Conservation (phyloP, 345 rosid species). For the Salix udensis region DNA sequence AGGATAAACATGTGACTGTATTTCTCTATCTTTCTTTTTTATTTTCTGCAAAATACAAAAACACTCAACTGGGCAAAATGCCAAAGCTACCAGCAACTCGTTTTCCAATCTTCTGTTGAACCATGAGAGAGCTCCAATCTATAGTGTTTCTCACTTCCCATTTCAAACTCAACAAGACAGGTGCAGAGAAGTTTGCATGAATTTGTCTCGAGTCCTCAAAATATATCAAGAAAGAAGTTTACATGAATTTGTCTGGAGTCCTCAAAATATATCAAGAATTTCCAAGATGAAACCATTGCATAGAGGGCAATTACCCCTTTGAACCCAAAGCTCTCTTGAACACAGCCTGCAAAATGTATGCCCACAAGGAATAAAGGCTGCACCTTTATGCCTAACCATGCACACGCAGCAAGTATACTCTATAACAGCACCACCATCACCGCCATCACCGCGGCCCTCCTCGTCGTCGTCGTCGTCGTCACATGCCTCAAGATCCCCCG, state of each 20-base stretch:
- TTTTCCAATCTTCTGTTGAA: not conserved
- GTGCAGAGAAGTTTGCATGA: not conserved
- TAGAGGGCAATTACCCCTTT: slow-evolving; percentile 85
- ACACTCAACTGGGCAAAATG: not conserved
- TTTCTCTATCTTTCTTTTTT: no score
- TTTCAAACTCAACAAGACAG: not conserved
- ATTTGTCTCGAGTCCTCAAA: slow-evolving; percentile 16
- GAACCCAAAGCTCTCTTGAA: slow-evolving; percentile 88
- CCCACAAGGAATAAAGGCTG: slow-evolving; percentile 86
- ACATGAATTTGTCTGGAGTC: not conserved
- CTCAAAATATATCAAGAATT: slow-evolving; percentile 68
- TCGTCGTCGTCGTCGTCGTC: slow-evolving; percentile 23
- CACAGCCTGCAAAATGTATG: slow-evolving; percentile 89
- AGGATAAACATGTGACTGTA: no score
- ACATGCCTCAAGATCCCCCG: slow-evolving; percentile 25
- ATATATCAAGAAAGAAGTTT: slow-evolving; percentile 51
- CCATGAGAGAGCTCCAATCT: not conserved
- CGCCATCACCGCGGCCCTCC: slow-evolving; percentile 28
- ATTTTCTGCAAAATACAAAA: not conserved
- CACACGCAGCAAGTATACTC: slow-evolving; percentile 77
- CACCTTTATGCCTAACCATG: slow-evolving; percentile 75
- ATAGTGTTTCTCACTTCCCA: not conserved
- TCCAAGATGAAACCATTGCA: slow-evolving; percentile 78
- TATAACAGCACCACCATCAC: slow-evolving; percentile 27
- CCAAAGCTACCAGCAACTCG: not conserved